Base-by-base conservation (phyloP, 2,329 filamentous ascomycete genomes). In the Nigrospora sphaerica region DNA sequence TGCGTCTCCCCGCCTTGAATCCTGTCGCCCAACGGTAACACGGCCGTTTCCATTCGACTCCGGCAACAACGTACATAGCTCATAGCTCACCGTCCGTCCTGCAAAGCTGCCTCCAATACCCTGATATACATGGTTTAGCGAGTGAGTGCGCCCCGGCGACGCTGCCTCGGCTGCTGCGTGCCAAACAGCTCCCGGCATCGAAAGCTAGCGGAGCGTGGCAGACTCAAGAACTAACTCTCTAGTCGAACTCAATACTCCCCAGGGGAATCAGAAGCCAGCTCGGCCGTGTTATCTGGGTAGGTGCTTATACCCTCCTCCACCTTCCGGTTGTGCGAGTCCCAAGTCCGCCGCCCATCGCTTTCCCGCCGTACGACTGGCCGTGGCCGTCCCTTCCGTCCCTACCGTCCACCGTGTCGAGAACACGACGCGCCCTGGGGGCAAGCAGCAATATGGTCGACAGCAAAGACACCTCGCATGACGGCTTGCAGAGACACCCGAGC, bases 141-240 rank as follows among this genome's bases (percentile, higher is more conserved):
- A 28, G 23, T 28, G 23, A 28, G 23, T 28, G 23, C 23, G n/a
- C 7, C 23, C 23, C 23, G 7, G 23, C 23, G 13, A 36, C 34
- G 34, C 34, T 14, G 34, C 34, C 10, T 28, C 10, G 23, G 34
- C 34, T 14, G 34, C 34, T 28, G 6, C 10, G 23, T 10, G 23
- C 23, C 6, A 10, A 28, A 10, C 23, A 28, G 23, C 23, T 6
- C 7, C 23, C 23, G 23, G 23, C 23, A 9, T 28, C 23, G 23
- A 28, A 39, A 34, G 32, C 32, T 17, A 40, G 32, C 32, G 44
- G 36, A 31, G 38, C 38, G 35, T 46, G 44, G 32, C 36, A 46
- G 32, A 36, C 17, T 35, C 43, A 28, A 19, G 33, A 16, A 23
- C 43, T 39, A 45, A 31, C 19, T 38, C 19, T 17, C 19, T 39